Conservation (phyloP, 2,329 filamentous ascomycete species). For the Diaporthe longicolla region DNA sequence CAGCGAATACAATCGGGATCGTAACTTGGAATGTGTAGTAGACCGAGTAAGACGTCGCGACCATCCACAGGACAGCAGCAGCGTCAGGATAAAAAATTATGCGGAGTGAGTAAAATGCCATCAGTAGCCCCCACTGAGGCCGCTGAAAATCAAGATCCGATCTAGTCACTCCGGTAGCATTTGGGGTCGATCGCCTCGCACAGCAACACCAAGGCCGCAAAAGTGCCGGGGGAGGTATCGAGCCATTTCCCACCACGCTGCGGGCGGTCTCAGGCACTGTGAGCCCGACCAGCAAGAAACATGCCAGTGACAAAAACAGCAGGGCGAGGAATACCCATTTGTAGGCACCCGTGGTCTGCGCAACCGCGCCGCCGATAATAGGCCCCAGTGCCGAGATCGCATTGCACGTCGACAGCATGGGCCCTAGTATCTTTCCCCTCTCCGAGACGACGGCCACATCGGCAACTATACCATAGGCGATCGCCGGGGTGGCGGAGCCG, state of each 20-base stretch:
- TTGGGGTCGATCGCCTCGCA: too few species aligned
- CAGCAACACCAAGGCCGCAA: slow-evolving; percentile 56
- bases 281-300: slow-evolving; percentile 62
- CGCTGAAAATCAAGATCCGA: neutral
- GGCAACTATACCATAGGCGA: slow-evolving; percentile 59
- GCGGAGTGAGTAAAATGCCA: slow-evolving; percentile 59
- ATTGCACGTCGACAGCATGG: slow-evolving; percentile 67
- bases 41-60: slow-evolving; percentile 59
- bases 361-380: slow-evolving; percentile 37
- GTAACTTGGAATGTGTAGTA: slow-evolving; percentile 63
- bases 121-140: neutral
- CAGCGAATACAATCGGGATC: too few species aligned
- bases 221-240: slow-evolving; percentile 61
- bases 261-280: slow-evolving; percentile 67
- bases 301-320: slow-evolving; percentile 59
- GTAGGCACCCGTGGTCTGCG: slow-evolving; percentile 57
- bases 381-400: slow-evolving; percentile 52
- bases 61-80: slow-evolving; percentile 59
- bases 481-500: too few species aligned
- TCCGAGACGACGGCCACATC: slow-evolving; percentile 76
- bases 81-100: slow-evolving; percentile 69
- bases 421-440: slow-evolving; percentile 77
- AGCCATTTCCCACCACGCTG: slow-evolving; percentile 57
- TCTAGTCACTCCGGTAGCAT: too few species aligned
- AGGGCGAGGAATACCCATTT: slow-evolving; percentile 74